phyloP scores from a whole-genome alignment of 768 basidiomycete genomes.

The Phallus indusiatus region DNA sequence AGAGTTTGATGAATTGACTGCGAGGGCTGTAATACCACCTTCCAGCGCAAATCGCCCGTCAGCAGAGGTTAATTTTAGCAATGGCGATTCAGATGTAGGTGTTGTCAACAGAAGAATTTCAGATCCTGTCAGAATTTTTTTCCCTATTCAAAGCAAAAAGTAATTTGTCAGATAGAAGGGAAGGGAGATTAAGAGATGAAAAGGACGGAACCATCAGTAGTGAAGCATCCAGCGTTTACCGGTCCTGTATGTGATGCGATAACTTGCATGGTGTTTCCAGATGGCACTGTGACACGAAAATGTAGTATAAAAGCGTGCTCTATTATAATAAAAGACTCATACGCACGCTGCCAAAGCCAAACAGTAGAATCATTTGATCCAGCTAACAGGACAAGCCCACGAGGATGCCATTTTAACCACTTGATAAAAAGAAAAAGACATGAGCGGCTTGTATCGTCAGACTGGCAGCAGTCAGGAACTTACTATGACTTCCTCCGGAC shows the following conservation, averaged over 20 bases:
- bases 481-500: slow-evolving; percentile 94
- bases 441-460: not conserved
- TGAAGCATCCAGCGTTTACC: slow-evolving; percentile 83
- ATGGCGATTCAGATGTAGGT: slow-evolving; percentile 31
- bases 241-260: slow-evolving; percentile 84
- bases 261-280: slow-evolving; percentile 92
- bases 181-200: not conserved
- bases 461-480: slow-evolving; percentile 20
- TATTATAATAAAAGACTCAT: not conserved
- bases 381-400: slow-evolving; percentile 76
- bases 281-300: slow-evolving; percentile 56
- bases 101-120: slow-evolving; percentile 5
- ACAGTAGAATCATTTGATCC: slow-evolving; percentile 90
- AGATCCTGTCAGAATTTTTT: slow-evolving; percentile 75
- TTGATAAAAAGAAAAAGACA: slow-evolving; percentile 21
- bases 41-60: slow-evolving; percentile 72
- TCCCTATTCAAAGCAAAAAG: slow-evolving; percentile 38
- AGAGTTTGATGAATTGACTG: slow-evolving; percentile 76
- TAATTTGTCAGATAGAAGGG: slow-evolving; percentile 2
- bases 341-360: slow-evolving; percentile 95
- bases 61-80: slow-evolving; percentile 68
- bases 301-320: slow-evolving; percentile 2
- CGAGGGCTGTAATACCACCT: slow-evolving; percentile 74
- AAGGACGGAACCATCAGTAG: slow-evolving; percentile 61
- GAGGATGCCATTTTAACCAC: slow-evolving; percentile 97